These are phyloP conservation scores for Draba incana DNA, from an alignment of 345 rosid species.

Conservation along the genomic window DNA sequence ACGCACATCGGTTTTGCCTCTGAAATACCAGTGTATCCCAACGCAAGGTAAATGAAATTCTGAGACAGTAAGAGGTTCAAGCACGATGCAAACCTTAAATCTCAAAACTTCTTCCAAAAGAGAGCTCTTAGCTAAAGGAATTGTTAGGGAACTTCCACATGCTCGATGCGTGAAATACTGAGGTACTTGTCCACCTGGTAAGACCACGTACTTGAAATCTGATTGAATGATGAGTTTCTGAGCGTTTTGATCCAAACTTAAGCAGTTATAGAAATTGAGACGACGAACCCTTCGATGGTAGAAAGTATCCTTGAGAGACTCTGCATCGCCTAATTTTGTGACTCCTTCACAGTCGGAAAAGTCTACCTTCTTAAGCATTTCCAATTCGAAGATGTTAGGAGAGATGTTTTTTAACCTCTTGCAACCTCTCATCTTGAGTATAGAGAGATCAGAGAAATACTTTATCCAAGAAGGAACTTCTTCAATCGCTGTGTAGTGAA, in stretches of 20 bases:
- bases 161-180: not conserved
- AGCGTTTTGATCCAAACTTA: not conserved
- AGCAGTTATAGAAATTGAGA: not conserved
- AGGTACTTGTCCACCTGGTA: not conserved
- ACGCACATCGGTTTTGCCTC: not conserved
- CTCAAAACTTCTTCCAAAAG: not conserved
- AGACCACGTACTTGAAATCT: not conserved
- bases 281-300: too few species aligned
- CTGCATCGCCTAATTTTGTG: not conserved
- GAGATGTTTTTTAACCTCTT: slow-evolving; percentile 13
- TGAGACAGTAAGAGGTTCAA: not conserved
- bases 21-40: not conserved
- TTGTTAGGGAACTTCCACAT: not conserved
- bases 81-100: not conserved
- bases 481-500: slow-evolving; percentile 4
- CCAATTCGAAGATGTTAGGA: slow-evolving; percentile 4
- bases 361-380: not conserved
- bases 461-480: slow-evolving; percentile 15
- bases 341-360: slow-evolving; percentile 15
- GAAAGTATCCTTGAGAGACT: too few species aligned
- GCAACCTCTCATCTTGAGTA: not conserved
- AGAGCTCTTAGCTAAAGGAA: not conserved
- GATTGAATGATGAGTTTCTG: not conserved
- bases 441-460: not conserved
- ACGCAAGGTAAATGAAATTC: too few species aligned